phyloP scores from a whole-genome alignment of 805 yeast genomes.

The Candida odintsovae region DNA sequence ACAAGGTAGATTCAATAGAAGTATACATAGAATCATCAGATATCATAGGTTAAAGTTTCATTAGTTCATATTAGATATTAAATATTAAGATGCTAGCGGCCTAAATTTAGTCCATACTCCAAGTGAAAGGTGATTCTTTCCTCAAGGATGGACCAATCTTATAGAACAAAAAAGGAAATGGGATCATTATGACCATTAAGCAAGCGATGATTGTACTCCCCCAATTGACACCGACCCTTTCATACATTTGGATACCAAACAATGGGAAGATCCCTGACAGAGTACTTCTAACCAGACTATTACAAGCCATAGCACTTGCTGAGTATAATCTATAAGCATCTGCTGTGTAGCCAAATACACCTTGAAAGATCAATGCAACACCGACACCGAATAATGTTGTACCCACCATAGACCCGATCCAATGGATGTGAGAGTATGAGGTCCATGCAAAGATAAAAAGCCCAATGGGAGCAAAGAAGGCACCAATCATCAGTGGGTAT shows the following conservation, averaged over 20 bases:
- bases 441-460: slow-evolving; percentile 80
- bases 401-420: slow-evolving; percentile 68
- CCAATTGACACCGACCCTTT: slow-evolving; percentile 51
- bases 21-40: no score
- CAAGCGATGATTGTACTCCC: slow-evolving; percentile 49
- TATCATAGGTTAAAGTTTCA: no score
- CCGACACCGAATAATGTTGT: slow-evolving; percentile 75
- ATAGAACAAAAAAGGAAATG: slow-evolving; percentile 51
- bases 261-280: slow-evolving; percentile 55
- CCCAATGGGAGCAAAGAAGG: slow-evolving; percentile 55
- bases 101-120: slow-evolving; percentile 23
- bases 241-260: slow-evolving; percentile 53
- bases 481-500: slow-evolving; percentile 59
- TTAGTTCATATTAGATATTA: no score
- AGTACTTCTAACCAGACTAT: slow-evolving; percentile 44
- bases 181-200: slow-evolving; percentile 42
- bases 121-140: slow-evolving; percentile 42
- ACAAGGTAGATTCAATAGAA: no score
- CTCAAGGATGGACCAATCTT: slow-evolving; percentile 39
- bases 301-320: slow-evolving; percentile 47
- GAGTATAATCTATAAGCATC: slow-evolving; percentile 53
- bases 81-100: neutral
- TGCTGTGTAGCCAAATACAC: slow-evolving; percentile 60
- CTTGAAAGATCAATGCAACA: slow-evolving; percentile 59
- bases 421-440: slow-evolving; percentile 50